phyloP scores from a whole-genome alignment of 2,329 filamentous ascomycete genomes.

The Hypoxylon sp. region DNA sequence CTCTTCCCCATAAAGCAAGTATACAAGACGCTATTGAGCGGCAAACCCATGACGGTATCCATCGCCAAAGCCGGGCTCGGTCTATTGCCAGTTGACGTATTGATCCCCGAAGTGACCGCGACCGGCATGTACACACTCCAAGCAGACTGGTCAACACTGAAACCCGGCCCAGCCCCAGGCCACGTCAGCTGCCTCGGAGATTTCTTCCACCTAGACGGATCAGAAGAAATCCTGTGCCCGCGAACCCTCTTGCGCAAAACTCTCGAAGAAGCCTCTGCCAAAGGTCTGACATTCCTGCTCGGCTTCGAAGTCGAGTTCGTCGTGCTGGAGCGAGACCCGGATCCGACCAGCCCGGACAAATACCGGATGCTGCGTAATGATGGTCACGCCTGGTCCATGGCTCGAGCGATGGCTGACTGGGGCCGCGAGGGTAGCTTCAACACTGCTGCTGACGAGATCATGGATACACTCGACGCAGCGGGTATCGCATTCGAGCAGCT shows the following conservation, averaged over 20 bases:
- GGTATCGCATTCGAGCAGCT: conserved; percentile 80
- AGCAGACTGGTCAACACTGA: conserved; percentile 76
- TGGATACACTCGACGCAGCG: conserved; percentile 70
- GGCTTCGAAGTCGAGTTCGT: conserved; percentile 89
- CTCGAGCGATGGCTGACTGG: conserved; percentile 73
- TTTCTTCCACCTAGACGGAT: conserved; percentile 72
- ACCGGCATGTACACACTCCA: conserved; percentile 77
- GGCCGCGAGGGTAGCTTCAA: conserved; percentile 60
- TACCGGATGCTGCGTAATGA: conserved; percentile 66
- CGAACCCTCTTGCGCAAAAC: conserved; percentile 72
- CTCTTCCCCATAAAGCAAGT: conserved; percentile 76
- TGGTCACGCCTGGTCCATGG: conserved; percentile 80
- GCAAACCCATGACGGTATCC: conserved; percentile 65
- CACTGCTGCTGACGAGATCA: conserved; percentile 76
- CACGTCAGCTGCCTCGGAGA: conserved; percentile 78
- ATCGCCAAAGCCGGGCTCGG: conserved; percentile 76
- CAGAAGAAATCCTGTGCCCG: conserved; percentile 71
- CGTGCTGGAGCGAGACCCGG: conserved; percentile 69
- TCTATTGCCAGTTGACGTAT: conserved; percentile 76
- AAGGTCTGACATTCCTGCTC: conserved; percentile 72
- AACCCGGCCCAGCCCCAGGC: conserved; percentile 69
- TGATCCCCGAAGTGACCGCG: conserved; percentile 67
- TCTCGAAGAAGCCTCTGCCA: conserved; percentile 65
- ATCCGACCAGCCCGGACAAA: conserved; percentile 48
- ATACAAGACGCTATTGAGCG: conserved; percentile 62